Percentiles rank a stretch among this genome's conserved stretches.
Evolutionary conservation across 2,329 filamentous ascomycete genomes (phyloP).

Genomic region (Hypoxylon sp.): DNA sequence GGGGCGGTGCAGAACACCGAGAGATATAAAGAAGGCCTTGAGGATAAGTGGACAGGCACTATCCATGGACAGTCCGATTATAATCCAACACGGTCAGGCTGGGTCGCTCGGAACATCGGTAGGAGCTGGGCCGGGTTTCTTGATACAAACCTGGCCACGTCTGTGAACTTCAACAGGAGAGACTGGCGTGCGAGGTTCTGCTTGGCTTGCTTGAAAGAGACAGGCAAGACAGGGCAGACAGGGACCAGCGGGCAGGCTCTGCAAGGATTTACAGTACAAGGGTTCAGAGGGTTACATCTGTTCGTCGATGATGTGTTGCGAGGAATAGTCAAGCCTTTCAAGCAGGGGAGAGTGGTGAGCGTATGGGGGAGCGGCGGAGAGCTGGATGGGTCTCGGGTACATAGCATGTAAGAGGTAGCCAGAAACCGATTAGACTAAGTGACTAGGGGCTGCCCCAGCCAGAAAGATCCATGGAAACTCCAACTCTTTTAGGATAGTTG

Average conservation of each 20-base stretch:
- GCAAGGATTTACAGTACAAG: conserved; percentile 58
- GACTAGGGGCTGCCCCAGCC: conserved; percentile 54
- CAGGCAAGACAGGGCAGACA: conserved; percentile 52
- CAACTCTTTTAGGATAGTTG: conserved; percentile 53
- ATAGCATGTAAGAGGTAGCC: conserved; percentile 50
- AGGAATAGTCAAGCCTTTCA: conserved; percentile 53
- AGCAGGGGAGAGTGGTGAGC: conserved; percentile 54
- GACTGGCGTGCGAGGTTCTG: conserved; percentile 56
- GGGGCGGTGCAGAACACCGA: conserved; percentile 65
- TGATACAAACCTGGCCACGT: conserved; percentile 62
- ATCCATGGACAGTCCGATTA: conserved; percentile 57
- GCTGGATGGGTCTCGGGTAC: conserved; percentile 48
- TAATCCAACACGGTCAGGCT: conserved; percentile 61
- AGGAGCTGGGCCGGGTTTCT: conserved; percentile 66
- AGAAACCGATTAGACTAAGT: conserved; percentile 51
- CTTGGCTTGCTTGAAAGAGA: conserved; percentile 59
- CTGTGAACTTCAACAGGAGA: conserved; percentile 51
- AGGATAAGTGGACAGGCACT: conserved; percentile 58
- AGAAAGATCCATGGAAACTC: conserved; percentile 49
- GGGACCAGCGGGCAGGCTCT: conserved; percentile 50
- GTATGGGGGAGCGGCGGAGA: conserved; percentile 53
- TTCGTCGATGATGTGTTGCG: conserved; percentile 60
- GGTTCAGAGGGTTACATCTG: conserved; percentile 60
- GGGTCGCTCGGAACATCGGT: conserved; percentile 67
- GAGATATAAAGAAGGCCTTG: conserved; percentile 68